Base-by-base conservation (phyloP, 2,329 filamentous ascomycete genomes). In the Exophiala alcalophila region DNA sequence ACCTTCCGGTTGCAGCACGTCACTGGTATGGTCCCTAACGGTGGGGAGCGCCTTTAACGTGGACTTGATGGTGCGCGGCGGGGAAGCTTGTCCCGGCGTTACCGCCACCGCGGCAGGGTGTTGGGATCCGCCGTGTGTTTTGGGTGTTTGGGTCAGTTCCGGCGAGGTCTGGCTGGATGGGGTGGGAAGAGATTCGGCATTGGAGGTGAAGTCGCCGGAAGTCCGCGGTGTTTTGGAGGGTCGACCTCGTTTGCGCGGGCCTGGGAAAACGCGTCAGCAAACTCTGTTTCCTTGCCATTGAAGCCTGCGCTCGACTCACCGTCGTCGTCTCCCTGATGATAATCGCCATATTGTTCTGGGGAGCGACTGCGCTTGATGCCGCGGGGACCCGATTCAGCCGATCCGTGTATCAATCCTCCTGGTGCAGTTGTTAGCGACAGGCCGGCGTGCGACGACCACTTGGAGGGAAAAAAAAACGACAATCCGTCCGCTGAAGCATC, bases 11-110 rank as follows among this genome's bases (percentile, higher is more conserved):
- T 86, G 88, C 20, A 98, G 78, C 65, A 97, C 91, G 63, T 97
- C 91, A 11, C 91, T 97, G 2, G 92, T 98, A 64, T 98, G 92
- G 61, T 98, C 92, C 65, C 92, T 77, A 10, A 97, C 92, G 3
- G 92, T 97, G 2, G 92, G 92, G 29, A 98, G 74, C 1, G 92
- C 92, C 68, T 98, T 98, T 57, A 97, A 75, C 6, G 91, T 86
- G 7, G 74, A 61, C 15, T 49, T 45, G 11, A 50, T 20, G 81
- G 75, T 40, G 4, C 48, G 42, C 7, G 54, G 39, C 11, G 88
- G 77, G 10, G 80, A 81, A 12, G 70, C 64, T 50, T 79, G 86
- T 14, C 69, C 67, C 10, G 78, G 77, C 14, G 77, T 78, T n/a
- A n/a, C n/a, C n/a, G n/a, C n/a, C n/a, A n/a, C n/a, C n/a, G 39